Conservation (phyloP, 2,329 filamentous ascomycete species). For the Penicillium brasilianum region DNA sequence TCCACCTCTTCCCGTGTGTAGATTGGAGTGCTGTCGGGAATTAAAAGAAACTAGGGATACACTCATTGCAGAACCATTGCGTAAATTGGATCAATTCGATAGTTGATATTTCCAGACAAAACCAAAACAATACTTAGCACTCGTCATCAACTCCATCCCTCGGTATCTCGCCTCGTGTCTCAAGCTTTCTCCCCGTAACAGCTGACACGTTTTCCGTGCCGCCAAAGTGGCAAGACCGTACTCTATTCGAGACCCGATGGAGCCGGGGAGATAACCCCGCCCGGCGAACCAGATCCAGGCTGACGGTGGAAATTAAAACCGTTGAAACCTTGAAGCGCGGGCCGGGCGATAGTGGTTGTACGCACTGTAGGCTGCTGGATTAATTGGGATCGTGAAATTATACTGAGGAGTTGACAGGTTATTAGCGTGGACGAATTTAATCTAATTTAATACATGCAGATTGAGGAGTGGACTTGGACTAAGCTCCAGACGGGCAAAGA, state of each 20-base stretch:
- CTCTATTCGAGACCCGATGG: conserved; percentile 29
- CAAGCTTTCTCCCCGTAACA: neutral
- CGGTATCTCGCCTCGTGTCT: neutral
- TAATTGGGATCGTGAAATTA: neutral
- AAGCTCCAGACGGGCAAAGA: neutral
- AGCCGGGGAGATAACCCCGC: conserved; percentile 26
- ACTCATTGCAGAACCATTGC: no score
- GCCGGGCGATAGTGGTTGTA: neutral
- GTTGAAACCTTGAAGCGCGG: conserved; percentile 1
- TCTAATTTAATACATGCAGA: conserved; percentile 3
- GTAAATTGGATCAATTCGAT: no score
- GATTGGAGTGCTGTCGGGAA: neutral
- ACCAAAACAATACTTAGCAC: no score
- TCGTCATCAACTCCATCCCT: neutral
- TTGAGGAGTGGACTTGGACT: neutral
- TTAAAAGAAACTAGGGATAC: no score
- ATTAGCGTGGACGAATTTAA: neutral
- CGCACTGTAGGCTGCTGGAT: neutral
- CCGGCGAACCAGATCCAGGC: conserved; percentile 27
- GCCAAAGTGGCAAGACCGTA: conserved; percentile 20
- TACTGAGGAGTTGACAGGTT: neutral
- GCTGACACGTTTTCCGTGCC: conserved; percentile 20
- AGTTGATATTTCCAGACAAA: no score
- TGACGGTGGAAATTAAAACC: conserved; percentile 28
- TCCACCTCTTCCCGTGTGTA: neutral